phyloP scores from a whole-genome alignment of 1,284 basidiomycete species.

The Pseudozyma sp. region DNA sequence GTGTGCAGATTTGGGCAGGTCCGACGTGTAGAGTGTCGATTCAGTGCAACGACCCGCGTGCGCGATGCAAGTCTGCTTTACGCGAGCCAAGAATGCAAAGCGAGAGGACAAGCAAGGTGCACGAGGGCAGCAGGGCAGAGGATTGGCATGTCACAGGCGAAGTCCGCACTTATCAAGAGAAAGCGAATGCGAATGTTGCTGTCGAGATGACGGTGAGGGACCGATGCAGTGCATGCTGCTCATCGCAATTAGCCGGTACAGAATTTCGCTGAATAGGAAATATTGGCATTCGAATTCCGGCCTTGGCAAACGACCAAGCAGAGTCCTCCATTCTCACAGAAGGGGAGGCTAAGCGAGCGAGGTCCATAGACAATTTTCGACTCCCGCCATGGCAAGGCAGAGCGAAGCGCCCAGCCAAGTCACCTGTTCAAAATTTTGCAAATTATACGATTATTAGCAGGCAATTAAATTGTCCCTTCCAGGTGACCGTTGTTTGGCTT shows the following conservation, averaged over 20 bases:
- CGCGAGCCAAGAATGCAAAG: not conserved
- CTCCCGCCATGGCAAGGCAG: no score
- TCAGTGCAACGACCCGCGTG: constrained; percentile 9
- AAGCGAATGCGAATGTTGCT: not conserved
- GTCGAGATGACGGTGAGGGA: constrained; percentile 21
- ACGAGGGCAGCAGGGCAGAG: constrained; percentile 9
- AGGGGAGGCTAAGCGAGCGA: no score
- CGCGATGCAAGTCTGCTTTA: not conserved
- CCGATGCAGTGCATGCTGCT: constrained; percentile 6
- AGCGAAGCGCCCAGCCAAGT: no score
- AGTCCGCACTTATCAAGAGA: not conserved
- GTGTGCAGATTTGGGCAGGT: constrained; percentile 35
- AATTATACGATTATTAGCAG: no score
- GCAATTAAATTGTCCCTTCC: no score
- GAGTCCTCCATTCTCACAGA: no score
- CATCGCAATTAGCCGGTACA: constrained; percentile 14
- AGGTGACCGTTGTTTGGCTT: no score
- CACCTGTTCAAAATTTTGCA: no score
- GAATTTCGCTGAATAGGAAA: not conserved
- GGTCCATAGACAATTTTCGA: no score
- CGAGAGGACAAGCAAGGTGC: not conserved
- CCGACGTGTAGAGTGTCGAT: no score
- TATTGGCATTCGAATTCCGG: no score
- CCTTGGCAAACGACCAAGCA: no score
- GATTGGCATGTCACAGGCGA: constrained; percentile 5